Percentiles rank a stretch among this genome's conserved stretches.
Evolutionary conservation across 805 yeast species (phyloP).

Genomic region (Starmerella apicola): DNA sequence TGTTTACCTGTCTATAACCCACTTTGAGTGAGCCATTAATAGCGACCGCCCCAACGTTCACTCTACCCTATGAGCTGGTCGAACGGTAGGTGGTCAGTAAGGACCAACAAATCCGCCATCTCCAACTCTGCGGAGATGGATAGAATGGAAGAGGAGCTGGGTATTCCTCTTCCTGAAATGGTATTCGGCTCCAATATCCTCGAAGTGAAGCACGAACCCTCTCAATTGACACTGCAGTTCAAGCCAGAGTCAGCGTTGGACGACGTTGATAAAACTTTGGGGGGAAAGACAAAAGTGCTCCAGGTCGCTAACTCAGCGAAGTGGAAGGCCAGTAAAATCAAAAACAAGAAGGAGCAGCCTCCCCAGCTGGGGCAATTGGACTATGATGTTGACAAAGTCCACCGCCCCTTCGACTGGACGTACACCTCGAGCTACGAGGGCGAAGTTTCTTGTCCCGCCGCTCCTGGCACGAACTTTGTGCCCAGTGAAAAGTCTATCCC

Average conservation of each 20-base stretch:
- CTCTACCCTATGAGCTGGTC: slow-evolving; percentile 12
- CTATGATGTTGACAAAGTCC: slow-evolving; percentile 38
- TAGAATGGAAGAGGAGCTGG: slow-evolving; percentile 43
- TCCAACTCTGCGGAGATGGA: slow-evolving; percentile 65
- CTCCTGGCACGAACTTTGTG: slow-evolving; percentile 10
- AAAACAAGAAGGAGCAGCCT: slow-evolving; percentile 9
- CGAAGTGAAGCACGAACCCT: slow-evolving; percentile 33
- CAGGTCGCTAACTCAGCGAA: slow-evolving; percentile 78
- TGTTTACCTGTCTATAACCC: too few relatives aligned
- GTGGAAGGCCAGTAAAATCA: slow-evolving; percentile 40
- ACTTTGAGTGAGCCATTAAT: too few relatives aligned
- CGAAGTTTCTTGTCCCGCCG: neutral
- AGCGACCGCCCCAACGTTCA: too few relatives aligned
- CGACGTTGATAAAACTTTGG: slow-evolving; percentile 37
- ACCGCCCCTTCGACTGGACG: slow-evolving; percentile 93
- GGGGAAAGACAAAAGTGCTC: slow-evolving; percentile 36
- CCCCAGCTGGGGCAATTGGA: slow-evolving; percentile 27
- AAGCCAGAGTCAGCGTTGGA: slow-evolving; percentile 67
- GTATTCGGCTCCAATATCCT: slow-evolving; percentile 78
- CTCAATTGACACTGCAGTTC: slow-evolving; percentile 44
- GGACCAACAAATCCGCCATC: slow-evolving; percentile 64
- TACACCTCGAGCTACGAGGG: slow-evolving; percentile 76
- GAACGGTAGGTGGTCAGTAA: slow-evolving; percentile 48
- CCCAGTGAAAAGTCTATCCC: slow-evolving; percentile 40
- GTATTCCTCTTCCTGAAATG: slow-evolving; percentile 92